phyloP scores from a whole-genome alignment of 2,329 filamentous ascomycete genomes.

The Apiospora hydei region DNA sequence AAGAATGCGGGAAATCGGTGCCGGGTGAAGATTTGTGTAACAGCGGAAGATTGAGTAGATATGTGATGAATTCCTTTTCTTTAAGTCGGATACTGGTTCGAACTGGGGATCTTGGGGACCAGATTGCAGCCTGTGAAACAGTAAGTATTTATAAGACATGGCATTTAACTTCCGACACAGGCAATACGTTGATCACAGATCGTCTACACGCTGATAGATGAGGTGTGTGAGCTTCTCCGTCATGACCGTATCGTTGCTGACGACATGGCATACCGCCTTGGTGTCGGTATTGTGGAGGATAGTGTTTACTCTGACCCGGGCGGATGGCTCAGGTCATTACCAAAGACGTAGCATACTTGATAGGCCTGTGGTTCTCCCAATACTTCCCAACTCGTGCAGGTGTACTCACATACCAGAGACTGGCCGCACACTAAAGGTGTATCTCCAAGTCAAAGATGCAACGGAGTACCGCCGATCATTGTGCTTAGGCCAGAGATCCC shows the following conservation, averaged over 20 bases:
- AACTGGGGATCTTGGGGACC: not conserved
- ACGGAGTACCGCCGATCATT: not conserved
- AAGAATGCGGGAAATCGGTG: not conserved
- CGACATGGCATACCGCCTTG: not conserved
- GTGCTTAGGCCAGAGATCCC: not conserved
- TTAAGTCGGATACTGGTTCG: not conserved
- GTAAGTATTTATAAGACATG: conserved; percentile 22
- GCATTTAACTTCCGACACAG: conserved; percentile 3
- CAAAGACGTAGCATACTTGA: not conserved
- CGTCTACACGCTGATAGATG: not conserved
- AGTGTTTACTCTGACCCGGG: conserved; percentile 9
- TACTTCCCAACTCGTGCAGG: not conserved
- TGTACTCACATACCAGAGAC: not conserved
- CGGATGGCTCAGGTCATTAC: not conserved
- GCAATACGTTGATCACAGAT: not conserved
- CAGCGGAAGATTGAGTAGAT: not conserved
- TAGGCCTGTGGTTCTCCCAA: not conserved
- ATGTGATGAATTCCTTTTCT: not conserved
- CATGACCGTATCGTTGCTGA: not conserved
- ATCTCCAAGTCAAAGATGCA: not conserved
- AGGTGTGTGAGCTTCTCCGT: not conserved
- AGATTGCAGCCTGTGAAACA: conserved; percentile 5
- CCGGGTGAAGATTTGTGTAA: not conserved
- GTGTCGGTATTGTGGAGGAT: not conserved
- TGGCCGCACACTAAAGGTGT: not conserved